phyloP scores from a whole-genome alignment of 805 yeast species.

The Dipodascus geniculatus region DNA sequence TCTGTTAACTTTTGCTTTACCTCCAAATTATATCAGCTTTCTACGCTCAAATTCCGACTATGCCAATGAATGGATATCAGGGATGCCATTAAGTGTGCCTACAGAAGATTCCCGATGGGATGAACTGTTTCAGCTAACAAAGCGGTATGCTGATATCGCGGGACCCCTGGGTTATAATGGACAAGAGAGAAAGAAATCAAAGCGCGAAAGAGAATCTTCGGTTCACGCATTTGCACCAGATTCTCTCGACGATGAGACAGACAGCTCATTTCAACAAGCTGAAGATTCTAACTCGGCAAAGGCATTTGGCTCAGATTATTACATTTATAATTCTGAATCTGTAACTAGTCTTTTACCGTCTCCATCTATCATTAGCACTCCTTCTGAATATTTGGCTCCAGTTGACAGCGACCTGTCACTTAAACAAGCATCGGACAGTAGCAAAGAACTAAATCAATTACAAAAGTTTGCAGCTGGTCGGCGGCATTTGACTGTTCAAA shows the following conservation, averaged over 20 bases:
- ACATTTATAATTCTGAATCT: background rate
- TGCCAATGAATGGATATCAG: slow-evolving; percentile 1
- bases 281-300: background rate
- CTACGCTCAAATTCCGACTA: background rate
- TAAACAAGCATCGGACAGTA: background rate
- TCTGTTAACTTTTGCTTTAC: background rate
- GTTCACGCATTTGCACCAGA: background rate
- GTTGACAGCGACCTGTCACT: background rate
- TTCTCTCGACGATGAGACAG: background rate
- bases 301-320: background rate
- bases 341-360: background rate
- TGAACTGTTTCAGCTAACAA: background rate
- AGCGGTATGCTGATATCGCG: background rate
- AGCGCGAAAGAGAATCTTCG: background rate
- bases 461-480: background rate
- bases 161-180: background rate
- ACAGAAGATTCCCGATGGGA: background rate
- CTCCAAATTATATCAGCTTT: background rate
- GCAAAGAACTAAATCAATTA: background rate
- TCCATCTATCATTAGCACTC: background rate
- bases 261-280: background rate
- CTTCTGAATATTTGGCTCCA: background rate
- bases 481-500: no score
- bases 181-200: background rate
- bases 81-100: background rate